phyloP scores from a whole-genome alignment of 345 rosid genomes.

The Eucalyptus cloeziana region DNA sequence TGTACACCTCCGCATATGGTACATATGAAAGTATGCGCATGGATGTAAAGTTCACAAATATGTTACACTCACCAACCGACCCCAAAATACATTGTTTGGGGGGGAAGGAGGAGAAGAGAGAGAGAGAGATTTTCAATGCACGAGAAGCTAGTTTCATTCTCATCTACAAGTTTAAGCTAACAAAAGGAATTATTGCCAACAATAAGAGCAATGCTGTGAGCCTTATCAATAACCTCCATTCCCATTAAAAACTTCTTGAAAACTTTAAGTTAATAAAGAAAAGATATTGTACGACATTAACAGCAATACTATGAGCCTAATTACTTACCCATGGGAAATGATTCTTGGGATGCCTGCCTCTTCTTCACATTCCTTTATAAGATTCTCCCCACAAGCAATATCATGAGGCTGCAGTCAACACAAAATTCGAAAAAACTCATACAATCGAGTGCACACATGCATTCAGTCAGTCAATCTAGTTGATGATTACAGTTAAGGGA shows the following conservation, averaged over 20 bases:
- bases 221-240: background rate
- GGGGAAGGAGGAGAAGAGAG: accelerated
- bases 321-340: slow-evolving; percentile 41
- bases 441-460: background rate
- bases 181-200: background rate
- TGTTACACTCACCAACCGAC: background rate
- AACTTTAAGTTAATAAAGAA: background rate
- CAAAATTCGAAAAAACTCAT: background rate
- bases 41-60: background rate
- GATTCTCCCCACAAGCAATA: slow-evolving; percentile 62
- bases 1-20: background rate
- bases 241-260: background rate
- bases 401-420: slow-evolving; percentile 60
- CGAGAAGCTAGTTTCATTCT: background rate
- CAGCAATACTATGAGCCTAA: background rate
- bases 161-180: background rate
- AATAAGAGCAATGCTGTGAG: background rate
- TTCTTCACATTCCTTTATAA: slow-evolving; percentile 90
- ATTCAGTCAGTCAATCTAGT: background rate
- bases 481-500: background rate
- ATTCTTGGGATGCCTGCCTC: slow-evolving; percentile 77
- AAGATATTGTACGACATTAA: background rate
- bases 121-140: background rate
- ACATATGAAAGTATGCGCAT: background rate
- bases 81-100: background rate